phyloP scores from a whole-genome alignment of 2,329 filamentous ascomycete genomes.

The Pseudogymnoascus sp. region DNA sequence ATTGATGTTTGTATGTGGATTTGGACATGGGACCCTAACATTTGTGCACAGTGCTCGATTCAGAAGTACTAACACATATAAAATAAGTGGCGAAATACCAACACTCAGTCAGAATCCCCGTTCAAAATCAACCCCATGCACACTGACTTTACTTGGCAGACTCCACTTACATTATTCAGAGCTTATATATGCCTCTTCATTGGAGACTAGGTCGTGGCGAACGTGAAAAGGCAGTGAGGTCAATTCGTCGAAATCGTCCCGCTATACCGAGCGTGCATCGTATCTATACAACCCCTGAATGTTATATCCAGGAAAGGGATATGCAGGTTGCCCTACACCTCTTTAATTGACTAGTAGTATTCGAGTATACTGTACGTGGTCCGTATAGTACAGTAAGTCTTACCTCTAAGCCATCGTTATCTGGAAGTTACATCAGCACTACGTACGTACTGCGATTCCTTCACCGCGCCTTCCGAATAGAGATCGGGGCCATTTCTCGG shows the following conservation, averaged over 20 bases:
- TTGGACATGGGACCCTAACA: conserved; percentile 5
- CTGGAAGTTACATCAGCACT: background rate
- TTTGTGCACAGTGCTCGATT: background rate
- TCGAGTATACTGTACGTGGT: background rate
- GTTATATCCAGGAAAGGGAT: background rate
- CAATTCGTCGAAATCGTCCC: background rate
- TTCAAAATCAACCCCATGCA: background rate
- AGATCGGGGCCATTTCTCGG: background rate
- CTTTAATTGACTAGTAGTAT: background rate
- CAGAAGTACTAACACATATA: background rate
- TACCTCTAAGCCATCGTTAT: background rate
- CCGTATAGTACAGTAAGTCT: background rate
- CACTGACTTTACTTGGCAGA: background rate
- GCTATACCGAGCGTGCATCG: background rate
- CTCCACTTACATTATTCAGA: conserved; percentile 6
- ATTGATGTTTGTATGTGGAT: background rate
- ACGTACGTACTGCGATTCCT: background rate
- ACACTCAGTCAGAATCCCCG: background rate
- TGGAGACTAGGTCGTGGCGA: background rate
- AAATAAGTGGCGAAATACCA: background rate
- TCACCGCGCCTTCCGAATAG: background rate
- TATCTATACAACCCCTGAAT: background rate
- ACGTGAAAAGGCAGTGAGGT: background rate
- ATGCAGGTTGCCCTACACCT: background rate
- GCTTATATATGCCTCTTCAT: background rate